A percentile compares a stretch with the other conserved stretches of the same genome.
Evolutionary conservation across 768 basidiomycete genomes (phyloP).

Genomic region (Rhizopogon vinicolor): DNA sequence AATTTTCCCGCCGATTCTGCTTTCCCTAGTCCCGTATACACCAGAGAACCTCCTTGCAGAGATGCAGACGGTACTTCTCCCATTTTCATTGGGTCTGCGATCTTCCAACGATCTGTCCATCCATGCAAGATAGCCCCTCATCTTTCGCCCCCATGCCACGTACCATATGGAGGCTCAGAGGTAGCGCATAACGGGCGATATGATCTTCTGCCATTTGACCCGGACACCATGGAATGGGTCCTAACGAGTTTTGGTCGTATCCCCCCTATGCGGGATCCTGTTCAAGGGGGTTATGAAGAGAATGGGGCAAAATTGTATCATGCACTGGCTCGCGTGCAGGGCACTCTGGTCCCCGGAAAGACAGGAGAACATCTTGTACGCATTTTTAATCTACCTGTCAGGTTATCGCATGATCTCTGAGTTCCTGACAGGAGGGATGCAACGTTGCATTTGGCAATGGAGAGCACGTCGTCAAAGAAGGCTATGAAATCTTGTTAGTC

Average conservation of each 20-base stretch:
- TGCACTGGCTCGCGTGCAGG: constrained; percentile 48
- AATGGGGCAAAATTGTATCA: constrained; percentile 64
- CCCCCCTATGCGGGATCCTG: constrained; percentile 50
- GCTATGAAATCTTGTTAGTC: constrained; percentile 42
- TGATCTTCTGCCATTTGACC: constrained; percentile 70
- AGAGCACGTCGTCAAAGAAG: constrained; percentile 33
- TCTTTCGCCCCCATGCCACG: constrained; percentile 46
- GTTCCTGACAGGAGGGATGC: constrained; percentile 31
- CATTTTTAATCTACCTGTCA: constrained; percentile 1
- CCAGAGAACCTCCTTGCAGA: constrained; percentile 46
- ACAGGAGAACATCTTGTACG: constrained; percentile 64
- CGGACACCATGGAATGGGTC: constrained; percentile 72
- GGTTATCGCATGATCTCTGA: neutral
- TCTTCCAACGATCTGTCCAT: constrained; percentile 63
- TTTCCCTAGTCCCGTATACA: constrained; percentile 35
- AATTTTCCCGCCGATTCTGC: constrained; percentile 26
- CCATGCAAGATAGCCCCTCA: constrained; percentile 77
- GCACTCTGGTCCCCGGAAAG: constrained; percentile 67
- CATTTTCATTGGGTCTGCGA: constrained; percentile 70
- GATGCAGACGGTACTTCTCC: constrained; percentile 57
- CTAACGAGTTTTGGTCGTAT: constrained; percentile 53
- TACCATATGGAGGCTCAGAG: constrained; percentile 65
- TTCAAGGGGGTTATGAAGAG: constrained; percentile 78
- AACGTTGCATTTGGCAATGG: constrained; percentile 35
- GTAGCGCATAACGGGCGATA: constrained; percentile 58